Evolutionary conservation across 208 protist species (phyloP), one percentile per base, ranked within the genome.

Genomic region (Leishmania gerbilli): DNA sequence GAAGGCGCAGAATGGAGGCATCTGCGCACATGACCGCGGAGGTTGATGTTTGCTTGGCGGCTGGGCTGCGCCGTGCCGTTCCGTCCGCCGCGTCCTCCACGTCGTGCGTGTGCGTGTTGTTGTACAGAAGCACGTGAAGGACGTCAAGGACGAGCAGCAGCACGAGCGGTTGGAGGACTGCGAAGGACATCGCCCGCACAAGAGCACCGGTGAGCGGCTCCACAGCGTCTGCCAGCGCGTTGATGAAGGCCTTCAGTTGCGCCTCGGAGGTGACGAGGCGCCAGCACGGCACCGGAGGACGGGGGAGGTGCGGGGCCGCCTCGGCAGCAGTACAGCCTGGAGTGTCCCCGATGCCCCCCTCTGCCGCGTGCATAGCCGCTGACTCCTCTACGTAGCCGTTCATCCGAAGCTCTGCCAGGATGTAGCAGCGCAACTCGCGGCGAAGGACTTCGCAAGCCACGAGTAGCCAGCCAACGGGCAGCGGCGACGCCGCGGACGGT

Each of bases 81-180:
- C 7, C 72, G 15, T 34, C 51, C 34, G 15, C 55, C 37, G 47
- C 37, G 42, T 27, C 69, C 51, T 21, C 71, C 21, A 5, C 24
- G 17, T 21, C n/a, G 21, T 56, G 40, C 31, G 19, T 34, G 7
- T 42, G n/a, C 11, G 19, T 31, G 21, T 27, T n/a, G 27, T 11
- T 58, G 17, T 58, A 9, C 56, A 84, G 8, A 37, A 78, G 49
- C 15, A 17, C 45, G 65, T 80, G 75, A 56, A 80, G 60, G n/a
- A 84, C 86, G 45, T 93, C 89, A 0, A 95, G 80, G 45, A 95
- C 81, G 5, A 95, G 83, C 58, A 92, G 69, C 8, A 91, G 42
- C 21, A 92, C 19, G 9, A 89, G 60, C 13, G 85, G 82, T 24
- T 77, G 82, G 60, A 87, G 84, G 17, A 88, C 76, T 37, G 79